These are phyloP conservation scores for Digitaria exilis DNA, from an alignment of 202 grass and related monocot genomes.

Conservation along the genomic window DNA sequence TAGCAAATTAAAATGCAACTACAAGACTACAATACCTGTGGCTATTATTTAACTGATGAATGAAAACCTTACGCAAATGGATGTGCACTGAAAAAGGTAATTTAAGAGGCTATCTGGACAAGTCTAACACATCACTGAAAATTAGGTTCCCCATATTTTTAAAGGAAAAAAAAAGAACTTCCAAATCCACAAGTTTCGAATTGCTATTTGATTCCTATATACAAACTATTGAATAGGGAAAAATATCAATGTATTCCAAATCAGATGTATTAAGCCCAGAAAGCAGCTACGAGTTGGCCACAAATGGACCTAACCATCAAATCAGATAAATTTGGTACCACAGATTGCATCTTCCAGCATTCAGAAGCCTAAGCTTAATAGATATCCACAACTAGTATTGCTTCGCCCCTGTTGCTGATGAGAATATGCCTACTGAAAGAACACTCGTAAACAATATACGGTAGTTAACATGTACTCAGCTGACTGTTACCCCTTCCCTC, in stretches of 20 bases:
- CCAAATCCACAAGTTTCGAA: background rate
- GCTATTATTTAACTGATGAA: no score
- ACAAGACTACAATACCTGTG: background rate
- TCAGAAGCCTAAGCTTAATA: background rate
- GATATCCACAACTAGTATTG: background rate
- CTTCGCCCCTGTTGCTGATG: background rate
- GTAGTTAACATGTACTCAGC: background rate
- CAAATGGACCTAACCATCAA: conserved; percentile 22
- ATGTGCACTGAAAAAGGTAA: background rate
- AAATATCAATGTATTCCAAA: conserved; percentile 5
- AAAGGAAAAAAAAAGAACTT: conserved; percentile 5
- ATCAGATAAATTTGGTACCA: background rate
- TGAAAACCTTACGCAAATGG: conserved; percentile 10
- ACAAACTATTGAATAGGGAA: conserved; percentile 21
- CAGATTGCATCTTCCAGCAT: background rate
- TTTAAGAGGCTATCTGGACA: background rate
- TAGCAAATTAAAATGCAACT: background rate
- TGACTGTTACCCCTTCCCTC: background rate
- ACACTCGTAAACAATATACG: background rate
- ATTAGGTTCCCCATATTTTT: background rate
- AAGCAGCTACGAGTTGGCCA: background rate
- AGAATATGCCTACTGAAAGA: background rate
- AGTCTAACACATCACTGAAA: background rate
- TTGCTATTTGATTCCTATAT: conserved; percentile 16
- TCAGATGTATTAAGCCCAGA: background rate